Base-by-base conservation (phyloP, 768 basidiomycete species). In the Cantharellus anzutake region DNA sequence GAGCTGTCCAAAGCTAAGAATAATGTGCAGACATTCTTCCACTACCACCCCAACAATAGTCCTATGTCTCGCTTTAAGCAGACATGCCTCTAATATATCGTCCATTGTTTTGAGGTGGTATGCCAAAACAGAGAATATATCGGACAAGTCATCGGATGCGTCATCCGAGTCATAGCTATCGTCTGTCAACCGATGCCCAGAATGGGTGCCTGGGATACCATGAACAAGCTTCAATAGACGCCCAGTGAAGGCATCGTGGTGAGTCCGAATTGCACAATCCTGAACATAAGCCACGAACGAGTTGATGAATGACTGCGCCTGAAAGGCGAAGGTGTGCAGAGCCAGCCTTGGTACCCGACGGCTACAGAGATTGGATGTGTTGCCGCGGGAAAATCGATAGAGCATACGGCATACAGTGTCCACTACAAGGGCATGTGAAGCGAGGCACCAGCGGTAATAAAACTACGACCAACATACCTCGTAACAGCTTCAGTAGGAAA, bases 251-350 rank as follows among this genome's bases (percentile, higher is more conserved):
- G 77, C 73, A 61, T 82, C 80, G 63, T 88, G 85, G 66, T 86
- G 83, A 38, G 79, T 80, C 7, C 81, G 78, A 60, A 94, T 88
- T 2, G 81, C 90, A n/a, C 78, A 79, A 68, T 90, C 86, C 59
- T 83, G 82, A 29, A 89, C 73, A 64, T 93, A 90, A 41, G 76
- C 71, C 2, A 79, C 78, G 39, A 93, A 72, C n/a, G 73, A 75
- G 16, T 72, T 73, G 42, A 90, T 72, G 70, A 92, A 89, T 3
- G 80, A 73, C 35, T 86, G 80, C 1, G 80, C 79, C 44, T 80
- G 73, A 66, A 89, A 90, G 51, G 87, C 80, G 65, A 90, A 82
- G 63, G 80, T 78, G 4, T 82, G 71, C 2, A 88, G 71, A 5
- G 78, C 69, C 63, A 73, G 76, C 60, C 78, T 76, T 51, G 79